phyloP scores from a whole-genome alignment of 495 filamentous ascomycete species.

The Aspergillus mulundensis region DNA sequence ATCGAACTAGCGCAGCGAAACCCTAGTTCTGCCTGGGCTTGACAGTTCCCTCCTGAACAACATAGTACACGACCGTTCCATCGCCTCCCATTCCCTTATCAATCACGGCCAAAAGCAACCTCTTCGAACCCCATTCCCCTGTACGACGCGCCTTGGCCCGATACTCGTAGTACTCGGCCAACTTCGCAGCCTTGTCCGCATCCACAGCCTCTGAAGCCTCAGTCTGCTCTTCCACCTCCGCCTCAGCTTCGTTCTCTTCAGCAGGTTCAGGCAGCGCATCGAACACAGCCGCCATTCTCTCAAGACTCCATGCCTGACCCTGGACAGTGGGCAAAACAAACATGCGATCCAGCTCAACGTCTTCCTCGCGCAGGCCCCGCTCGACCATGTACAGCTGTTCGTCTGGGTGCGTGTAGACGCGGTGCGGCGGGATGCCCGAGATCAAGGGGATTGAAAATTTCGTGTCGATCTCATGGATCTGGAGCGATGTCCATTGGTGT shows the following conservation, averaged over 20 bases:
- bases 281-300: constrained; percentile 73
- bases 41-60: constrained; percentile 90
- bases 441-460: constrained; percentile 57
- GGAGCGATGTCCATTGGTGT: constrained; percentile 76
- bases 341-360: constrained; percentile 58
- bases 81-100: constrained; percentile 62
- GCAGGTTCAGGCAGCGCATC: constrained; percentile 55
- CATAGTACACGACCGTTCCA: constrained; percentile 92
- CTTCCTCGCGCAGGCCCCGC: constrained; percentile 41
- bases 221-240: constrained; percentile 10
- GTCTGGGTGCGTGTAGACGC: constrained; percentile 88
- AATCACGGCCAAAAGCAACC: constrained; percentile 75
- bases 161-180: constrained; percentile 36
- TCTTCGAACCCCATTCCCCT: constrained; percentile 54
- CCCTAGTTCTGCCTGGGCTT: constrained; percentile 90
- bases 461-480: constrained; percentile 46
- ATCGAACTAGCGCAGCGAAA: background rate
- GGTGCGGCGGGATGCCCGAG: constrained; percentile 81
- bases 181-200: constrained; percentile 27
- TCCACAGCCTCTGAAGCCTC: background rate
- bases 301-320: constrained; percentile 76
- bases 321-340: constrained; percentile 86
- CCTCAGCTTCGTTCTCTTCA: constrained; percentile 13
- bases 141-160: constrained; percentile 28
- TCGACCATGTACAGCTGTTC: constrained; percentile 79